Conservation (phyloP, 2,329 filamentous ascomycete species). For the Scedosporium dehoogii region DNA sequence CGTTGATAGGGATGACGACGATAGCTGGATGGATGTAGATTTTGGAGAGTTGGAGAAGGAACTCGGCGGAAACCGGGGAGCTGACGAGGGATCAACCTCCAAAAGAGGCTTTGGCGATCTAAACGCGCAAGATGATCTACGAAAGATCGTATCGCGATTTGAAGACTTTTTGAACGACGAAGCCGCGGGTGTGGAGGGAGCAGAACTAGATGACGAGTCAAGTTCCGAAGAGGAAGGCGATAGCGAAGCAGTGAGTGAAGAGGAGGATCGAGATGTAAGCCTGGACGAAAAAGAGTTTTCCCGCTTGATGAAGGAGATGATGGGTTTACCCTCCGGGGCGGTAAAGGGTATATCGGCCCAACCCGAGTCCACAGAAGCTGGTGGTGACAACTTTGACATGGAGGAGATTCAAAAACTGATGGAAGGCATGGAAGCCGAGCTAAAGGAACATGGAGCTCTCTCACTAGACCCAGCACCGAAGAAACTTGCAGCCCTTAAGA, state of each 20-base stretch:
- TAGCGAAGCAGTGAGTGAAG: slow-evolving; percentile 36
- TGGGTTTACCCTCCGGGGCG: slow-evolving; percentile 47
- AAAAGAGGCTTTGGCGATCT: slow-evolving; percentile 52
- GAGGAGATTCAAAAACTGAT: slow-evolving; percentile 56
- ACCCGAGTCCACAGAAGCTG: background rate
- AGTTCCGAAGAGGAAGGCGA: slow-evolving; percentile 37
- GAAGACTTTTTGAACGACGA: slow-evolving; percentile 86
- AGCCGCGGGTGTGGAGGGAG: slow-evolving; percentile 68
- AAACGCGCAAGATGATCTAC: slow-evolving; percentile 62
- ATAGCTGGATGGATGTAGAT: slow-evolving; percentile 86
- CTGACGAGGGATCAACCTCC: slow-evolving; percentile 23
- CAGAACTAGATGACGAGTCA: slow-evolving; percentile 58
- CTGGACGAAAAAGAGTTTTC: slow-evolving; percentile 82
- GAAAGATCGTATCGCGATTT: slow-evolving; percentile 89
- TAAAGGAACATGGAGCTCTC: slow-evolving; percentile 59
- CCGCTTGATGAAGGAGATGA: slow-evolving; percentile 85
- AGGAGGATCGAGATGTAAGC: slow-evolving; percentile 64
- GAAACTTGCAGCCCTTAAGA: slow-evolving; percentile 18
- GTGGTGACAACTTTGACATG: slow-evolving; percentile 32
- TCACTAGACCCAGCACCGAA: slow-evolving; percentile 33
- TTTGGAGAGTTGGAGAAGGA: slow-evolving; percentile 83
- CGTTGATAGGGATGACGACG: slow-evolving; percentile 60
- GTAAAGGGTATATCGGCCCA: background rate
- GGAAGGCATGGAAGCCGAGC: slow-evolving; percentile 61
- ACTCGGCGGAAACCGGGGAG: slow-evolving; percentile 41